A percentile compares a stretch with the other conserved stretches of the same genome.
phyloP scores from a whole-genome alignment of 2,329 filamentous ascomycete species.

The Trichoderma aggressivum region DNA sequence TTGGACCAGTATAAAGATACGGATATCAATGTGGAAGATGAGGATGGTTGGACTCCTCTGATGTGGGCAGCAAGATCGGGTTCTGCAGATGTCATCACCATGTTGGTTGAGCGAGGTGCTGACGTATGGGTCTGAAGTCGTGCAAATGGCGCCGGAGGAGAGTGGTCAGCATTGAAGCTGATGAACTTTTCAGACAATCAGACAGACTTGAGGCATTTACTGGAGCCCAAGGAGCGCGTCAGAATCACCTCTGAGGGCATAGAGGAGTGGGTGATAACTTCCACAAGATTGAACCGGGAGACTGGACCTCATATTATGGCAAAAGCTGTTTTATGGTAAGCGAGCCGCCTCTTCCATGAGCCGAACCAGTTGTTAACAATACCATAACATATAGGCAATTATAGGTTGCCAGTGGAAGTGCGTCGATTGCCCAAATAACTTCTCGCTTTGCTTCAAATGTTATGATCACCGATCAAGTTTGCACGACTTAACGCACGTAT shows the following conservation, averaged over 20 bases:
- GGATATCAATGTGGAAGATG: background rate
- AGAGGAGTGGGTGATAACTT: background rate
- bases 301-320: background rate
- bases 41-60: background rate
- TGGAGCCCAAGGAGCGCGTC: background rate
- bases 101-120: background rate
- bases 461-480: background rate
- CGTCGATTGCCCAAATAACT: background rate
- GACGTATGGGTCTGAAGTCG: background rate
- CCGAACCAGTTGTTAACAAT: background rate
- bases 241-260: background rate
- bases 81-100: background rate
- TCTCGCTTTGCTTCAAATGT: background rate
- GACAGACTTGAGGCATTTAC: background rate
- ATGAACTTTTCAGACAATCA: background rate
- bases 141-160: no score
- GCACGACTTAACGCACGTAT: background rate
- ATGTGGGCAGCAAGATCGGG: background rate
- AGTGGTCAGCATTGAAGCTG: background rate
- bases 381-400: background rate
- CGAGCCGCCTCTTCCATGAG: background rate
- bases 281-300: background rate
- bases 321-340: background rate
- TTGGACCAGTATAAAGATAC: background rate
- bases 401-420: background rate